phyloP scores from a whole-genome alignment of 176 grass and related monocot genomes.

The Dendrocalamus sinicus region DNA sequence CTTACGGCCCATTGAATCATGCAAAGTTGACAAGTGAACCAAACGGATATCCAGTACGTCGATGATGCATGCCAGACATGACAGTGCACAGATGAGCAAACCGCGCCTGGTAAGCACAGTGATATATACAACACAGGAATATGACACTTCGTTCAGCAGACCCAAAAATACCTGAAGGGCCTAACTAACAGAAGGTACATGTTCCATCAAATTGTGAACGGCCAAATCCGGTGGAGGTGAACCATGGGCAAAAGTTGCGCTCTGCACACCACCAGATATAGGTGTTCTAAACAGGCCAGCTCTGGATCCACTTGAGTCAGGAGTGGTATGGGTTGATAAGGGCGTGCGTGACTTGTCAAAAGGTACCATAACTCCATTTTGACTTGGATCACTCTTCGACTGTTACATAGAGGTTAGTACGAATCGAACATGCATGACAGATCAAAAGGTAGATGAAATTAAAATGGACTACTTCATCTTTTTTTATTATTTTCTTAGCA shows the following conservation, averaged over 20 bases:
- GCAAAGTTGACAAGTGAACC: slow-evolving; percentile 84
- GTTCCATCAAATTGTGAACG: slow-evolving; percentile 88
- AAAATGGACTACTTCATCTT: too few relatives aligned
- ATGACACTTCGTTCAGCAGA: too few relatives aligned
- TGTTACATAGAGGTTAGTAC: too few relatives aligned
- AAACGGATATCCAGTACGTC: slow-evolving; percentile 74
- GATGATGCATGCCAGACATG: slow-evolving; percentile 91
- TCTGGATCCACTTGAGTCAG: slow-evolving; percentile 61
- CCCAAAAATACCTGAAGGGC: slow-evolving; percentile 60
- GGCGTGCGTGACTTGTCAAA: too few relatives aligned
- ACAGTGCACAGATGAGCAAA: slow-evolving; percentile 83
- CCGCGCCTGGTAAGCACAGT: slow-evolving; percentile 67
- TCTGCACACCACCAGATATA: slow-evolving; percentile 84
- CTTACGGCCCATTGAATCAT: slow-evolving; percentile 73
- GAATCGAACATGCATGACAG: too few relatives aligned
- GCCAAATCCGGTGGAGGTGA: slow-evolving; percentile 79
- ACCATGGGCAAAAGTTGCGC: slow-evolving; percentile 75
- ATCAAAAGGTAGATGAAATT: too few relatives aligned
- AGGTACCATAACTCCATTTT: too few relatives aligned
- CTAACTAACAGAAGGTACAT: too few relatives aligned
- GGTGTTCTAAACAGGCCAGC: slow-evolving; percentile 77
- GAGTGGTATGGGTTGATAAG: too few relatives aligned
- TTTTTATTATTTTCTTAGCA: too few relatives aligned
- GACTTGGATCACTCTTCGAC: too few relatives aligned
- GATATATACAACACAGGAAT: too few relatives aligned